Evolutionary conservation across 129 eudicot species (phyloP).

Genomic region (Lonicera japonica): DNA sequence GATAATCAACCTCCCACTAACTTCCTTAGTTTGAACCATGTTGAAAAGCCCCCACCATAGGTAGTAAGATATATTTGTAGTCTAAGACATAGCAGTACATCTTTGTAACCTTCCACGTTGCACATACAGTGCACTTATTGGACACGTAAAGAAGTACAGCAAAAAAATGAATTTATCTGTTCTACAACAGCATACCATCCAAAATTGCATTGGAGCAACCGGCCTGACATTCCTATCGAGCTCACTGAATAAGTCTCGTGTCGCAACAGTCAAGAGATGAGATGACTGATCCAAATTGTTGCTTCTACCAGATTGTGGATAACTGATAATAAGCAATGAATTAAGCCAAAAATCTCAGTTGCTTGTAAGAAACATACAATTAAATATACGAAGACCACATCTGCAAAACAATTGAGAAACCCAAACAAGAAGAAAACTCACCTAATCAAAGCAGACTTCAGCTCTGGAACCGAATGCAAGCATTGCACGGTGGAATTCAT

Average conservation of each 20-base stretch:
- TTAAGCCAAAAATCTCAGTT: slow-evolving; percentile 1
- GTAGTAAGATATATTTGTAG: background rate
- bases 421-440: slow-evolving; percentile 26
- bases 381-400: background rate
- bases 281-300: slow-evolving; percentile 78
- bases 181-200: slow-evolving; percentile 47
- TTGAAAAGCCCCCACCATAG: too few species aligned
- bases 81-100: background rate
- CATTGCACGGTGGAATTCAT: slow-evolving; percentile 97
- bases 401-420: background rate
- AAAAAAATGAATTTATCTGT: background rate
- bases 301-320: slow-evolving; percentile 71
- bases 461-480: slow-evolving; percentile 94
- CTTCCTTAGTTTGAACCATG: too few species aligned
- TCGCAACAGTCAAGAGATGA: slow-evolving; percentile 88
- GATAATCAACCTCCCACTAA: too few species aligned
- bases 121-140: too few species aligned
- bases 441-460: slow-evolving; percentile 83
- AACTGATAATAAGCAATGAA: slow-evolving; percentile 42
- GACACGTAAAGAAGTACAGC: background rate
- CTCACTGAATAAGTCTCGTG: slow-evolving; percentile 78
- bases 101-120: too few species aligned
- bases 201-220: slow-evolving; percentile 94
- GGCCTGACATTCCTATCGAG: slow-evolving; percentile 94
- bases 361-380: background rate